Base-by-base conservation (phyloP, 192 early-diverging fungal species). In the Coemansia sp. region DNA sequence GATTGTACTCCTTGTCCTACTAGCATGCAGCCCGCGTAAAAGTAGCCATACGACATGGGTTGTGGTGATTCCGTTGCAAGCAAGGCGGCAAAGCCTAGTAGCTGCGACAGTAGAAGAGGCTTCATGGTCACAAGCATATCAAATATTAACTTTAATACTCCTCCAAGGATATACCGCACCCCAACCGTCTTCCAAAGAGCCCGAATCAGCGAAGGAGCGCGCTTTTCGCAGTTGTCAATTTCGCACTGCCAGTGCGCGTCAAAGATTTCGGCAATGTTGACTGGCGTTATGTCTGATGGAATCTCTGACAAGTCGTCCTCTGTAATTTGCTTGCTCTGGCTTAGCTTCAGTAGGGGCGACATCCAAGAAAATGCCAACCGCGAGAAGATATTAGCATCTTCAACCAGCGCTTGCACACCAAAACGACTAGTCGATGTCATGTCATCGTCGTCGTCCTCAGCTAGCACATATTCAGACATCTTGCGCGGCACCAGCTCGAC, bases 281-380 rank as follows among this genome's bases (percentile, higher is more conserved):
- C 72, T 13, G 95, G 88, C 31, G 86, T 76, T 69, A 93, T 89
- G 24, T 86, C 71, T 4, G 58, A 62, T 7, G 87, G 76, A 57
- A 97, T 78, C 27, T 79, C 76, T 90, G 90, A 95, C 57, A 95
- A 68, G 74, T 97, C 95, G 11, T 89, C 88, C 73, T 87, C 83
- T 2, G 80, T 84, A 24, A 96, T 79, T 41, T 86, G 90, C 67
- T 93, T 94, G 43, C 72, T 65, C 60, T 89, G 88, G 9, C 95
- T 95, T 22, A 91, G 79, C 46, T 87, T 87, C 88, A 98, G 90
- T 40, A 97, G 71, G 7, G 88, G 85, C 61, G 92, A 88, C 88
- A 98, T 92, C 96, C 96, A 98, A 39, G 89, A 83, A 75, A 98
- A 96, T 8, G 90, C 88, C 3, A 95, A 70, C 13, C 86, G 86